Base-by-base conservation (phyloP, 352 stramenopile species). In the Phytopythium sindhum region DNA sequence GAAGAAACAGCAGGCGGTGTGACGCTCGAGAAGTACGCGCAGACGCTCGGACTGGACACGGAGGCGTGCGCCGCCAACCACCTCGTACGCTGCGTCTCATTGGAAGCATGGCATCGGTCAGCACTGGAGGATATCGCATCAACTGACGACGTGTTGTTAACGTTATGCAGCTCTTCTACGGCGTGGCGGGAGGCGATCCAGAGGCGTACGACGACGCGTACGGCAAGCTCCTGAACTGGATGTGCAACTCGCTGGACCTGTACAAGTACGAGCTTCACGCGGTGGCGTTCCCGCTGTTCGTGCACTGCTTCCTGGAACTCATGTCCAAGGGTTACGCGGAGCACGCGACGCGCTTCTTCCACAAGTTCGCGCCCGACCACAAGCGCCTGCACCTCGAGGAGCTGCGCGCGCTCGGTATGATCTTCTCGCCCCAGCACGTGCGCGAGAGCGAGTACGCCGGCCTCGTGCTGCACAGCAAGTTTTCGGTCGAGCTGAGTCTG, bases 161-260 rank as follows among this genome's bases (percentile, higher is more conserved):
- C 19, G 39, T 28, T 35, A 10, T 63, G 37, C 60, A 92, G 81
- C 65, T 95, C 35, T 95, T 93, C 60, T 86, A 91, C 63, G 84
- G 82, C 28, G 72, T 95, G 37, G 83, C 79, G 1, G 67, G 69
- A 12, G 84, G 81, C 23, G 73, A 92, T 51, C 79, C 84, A 6
- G 62, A 63, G 26, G 69, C 72, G 26, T 95, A 91, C 63, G 73
- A 82, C n/a, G 78, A 89, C 8, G 80, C 82, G 60, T 95, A 93
- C 66, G 60, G 60, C 21, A 76, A 81, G 64, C 70, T 95, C n/a
- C 52, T 90, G 44, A 80, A 90, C 45, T 95, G 86, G 86, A 88
- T 95, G 53, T 87, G 80, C 69, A 93, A 92, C 66, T 89, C 86
- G 64, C 68, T 95, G 15, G 86, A 95, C 57, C 90, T 92, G 83